Percentiles rank a stretch among this genome's conserved stretches.
Evolutionary conservation across 2,329 filamentous ascomycete genomes (phyloP).

Genomic region (Pseudogymnoascus sp.): DNA sequence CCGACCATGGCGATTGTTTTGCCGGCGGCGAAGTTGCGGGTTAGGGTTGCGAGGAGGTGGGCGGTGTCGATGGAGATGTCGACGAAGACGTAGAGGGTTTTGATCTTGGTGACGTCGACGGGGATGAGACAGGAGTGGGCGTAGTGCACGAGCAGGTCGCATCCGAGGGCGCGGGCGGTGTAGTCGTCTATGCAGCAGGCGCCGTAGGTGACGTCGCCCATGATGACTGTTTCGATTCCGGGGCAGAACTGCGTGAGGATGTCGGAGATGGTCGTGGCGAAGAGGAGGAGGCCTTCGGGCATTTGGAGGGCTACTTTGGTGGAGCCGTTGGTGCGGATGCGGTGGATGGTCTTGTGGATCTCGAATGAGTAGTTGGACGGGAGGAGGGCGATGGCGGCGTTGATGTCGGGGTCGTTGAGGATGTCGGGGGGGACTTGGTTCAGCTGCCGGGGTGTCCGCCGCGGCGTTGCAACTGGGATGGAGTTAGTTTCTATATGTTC

Average conservation of each 20-base stretch:
- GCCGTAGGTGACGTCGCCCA: slow-evolving; percentile 98
- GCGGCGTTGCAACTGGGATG: slow-evolving; percentile 38
- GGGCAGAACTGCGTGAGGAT: slow-evolving; percentile 93
- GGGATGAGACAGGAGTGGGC: slow-evolving; percentile 95
- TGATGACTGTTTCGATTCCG: slow-evolving; percentile 86
- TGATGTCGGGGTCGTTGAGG: slow-evolving; percentile 73
- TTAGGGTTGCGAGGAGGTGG: slow-evolving; percentile 78
- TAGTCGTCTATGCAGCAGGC: slow-evolving; percentile 99
- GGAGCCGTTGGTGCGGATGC: slow-evolving; percentile 70
- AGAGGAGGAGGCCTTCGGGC: slow-evolving; percentile 88
- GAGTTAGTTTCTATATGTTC: not conserved
- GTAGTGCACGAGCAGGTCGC: slow-evolving; percentile 91
- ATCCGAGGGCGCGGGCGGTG: slow-evolving; percentile 86
- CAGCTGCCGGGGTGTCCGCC: slow-evolving; percentile 67
- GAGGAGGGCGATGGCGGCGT: slow-evolving; percentile 76
- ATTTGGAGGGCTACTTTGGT: slow-evolving; percentile 91
- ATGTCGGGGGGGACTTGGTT: slow-evolving; percentile 89
- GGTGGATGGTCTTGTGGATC: slow-evolving; percentile 95
- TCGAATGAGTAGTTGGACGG: slow-evolving; percentile 98
- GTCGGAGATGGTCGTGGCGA: slow-evolving; percentile 95
- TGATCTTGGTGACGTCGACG: slow-evolving; percentile 92
- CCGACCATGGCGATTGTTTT: slow-evolving; percentile 90
- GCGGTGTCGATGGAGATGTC: slow-evolving; percentile 91
- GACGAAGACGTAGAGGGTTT: slow-evolving; percentile 95
- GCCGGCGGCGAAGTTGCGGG: slow-evolving; percentile 75